Evolutionary conservation across 2,329 filamentous ascomycete species (phyloP), one percentile per base, ranked within the genome.

Genomic region (Botrytis cinerea): DNA sequence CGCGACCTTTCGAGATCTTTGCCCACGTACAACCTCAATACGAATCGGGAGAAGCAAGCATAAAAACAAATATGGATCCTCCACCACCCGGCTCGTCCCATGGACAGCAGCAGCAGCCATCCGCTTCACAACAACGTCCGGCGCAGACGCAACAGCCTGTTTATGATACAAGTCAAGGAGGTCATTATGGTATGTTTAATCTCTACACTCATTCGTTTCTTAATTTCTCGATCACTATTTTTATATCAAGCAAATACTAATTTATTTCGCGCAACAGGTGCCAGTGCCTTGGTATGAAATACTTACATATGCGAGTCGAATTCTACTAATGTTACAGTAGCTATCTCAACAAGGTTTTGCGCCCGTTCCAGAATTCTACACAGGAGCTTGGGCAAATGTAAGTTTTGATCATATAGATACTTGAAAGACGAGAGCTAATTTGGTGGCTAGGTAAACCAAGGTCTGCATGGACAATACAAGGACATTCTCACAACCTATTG

Each of bases 401-500:
- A 81, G 89, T 84, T 62, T 57, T 46, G 70, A 72, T 32, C 48
- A 38, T 71, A 45, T 46, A 51, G 61, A 70, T 75, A 46, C 35
- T 66, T 38, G 71, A 73, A 67, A 43, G 10, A 28, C 45, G 60
- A 71, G 67, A 74, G 72, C 73, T 79, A 66, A 79, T 75, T 83
- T 74, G 66, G 46, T 51, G 25, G 73, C 70, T 80, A 97, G 93
- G 94, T 98, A 77, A 97, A 97, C 81, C 96, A 99, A 88, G 96
- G 96, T 68, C 88, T 99, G 66, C 93, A 91, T 74, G 95, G 94
- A 75, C 92, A 92, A 75, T 97, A 98, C 83, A 95, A 97, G 82
- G 96, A 99, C 82, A 98, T 98, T 80, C 87, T 99, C 79, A 98
- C 97, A 61, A 98, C 95, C 9, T 99, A 99, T 85, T 99, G 96